These are phyloP conservation scores for Paramecium tetraurelia DNA, from an alignment of 73 alveolate genomes.

Conservation along the genomic window DNA sequence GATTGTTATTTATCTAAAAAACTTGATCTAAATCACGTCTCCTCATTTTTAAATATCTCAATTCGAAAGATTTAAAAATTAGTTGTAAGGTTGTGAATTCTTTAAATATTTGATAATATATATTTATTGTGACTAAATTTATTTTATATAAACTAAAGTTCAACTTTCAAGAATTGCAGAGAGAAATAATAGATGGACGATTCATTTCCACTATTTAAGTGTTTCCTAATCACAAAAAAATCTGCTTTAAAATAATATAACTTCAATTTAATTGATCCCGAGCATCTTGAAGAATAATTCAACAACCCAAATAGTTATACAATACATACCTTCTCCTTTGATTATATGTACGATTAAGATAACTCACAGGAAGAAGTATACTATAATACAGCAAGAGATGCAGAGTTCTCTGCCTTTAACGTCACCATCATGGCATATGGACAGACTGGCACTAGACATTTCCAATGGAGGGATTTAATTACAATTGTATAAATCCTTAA, in stretches of 20 bases:
- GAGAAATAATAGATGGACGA: slow-evolving; percentile 84
- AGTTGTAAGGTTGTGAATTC: neutral
- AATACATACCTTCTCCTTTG: slow-evolving; percentile 91
- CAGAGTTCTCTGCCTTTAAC: slow-evolving; percentile 88
- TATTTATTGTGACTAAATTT: neutral
- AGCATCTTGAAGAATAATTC: slow-evolving; percentile 51
- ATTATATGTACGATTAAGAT: slow-evolving; percentile 89
- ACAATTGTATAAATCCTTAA: slow-evolving; percentile 85
- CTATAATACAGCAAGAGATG: slow-evolving; percentile 91
- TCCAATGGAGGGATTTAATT: slow-evolving; percentile 98
- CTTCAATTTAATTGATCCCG: slow-evolving; percentile 57
- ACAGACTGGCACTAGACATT: slow-evolving; percentile 97
- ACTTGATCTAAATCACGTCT: too few species aligned
- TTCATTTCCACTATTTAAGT: slow-evolving; percentile 54
- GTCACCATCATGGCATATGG: slow-evolving; percentile 98
- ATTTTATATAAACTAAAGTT: neutral
- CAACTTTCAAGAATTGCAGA: slow-evolving; percentile 63
- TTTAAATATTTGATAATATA: neutral
- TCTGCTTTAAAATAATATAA: slow-evolving; percentile 53
- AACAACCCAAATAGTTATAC: slow-evolving; percentile 66
- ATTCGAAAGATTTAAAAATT: neutral
- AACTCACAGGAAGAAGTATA: slow-evolving; percentile 94
- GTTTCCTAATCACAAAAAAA: slow-evolving; percentile 55
- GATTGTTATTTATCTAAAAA: too few species aligned
- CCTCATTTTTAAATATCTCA: too few species aligned